Conservation (phyloP, 345 rosid species). For the Eucalyptus pumila region DNA sequence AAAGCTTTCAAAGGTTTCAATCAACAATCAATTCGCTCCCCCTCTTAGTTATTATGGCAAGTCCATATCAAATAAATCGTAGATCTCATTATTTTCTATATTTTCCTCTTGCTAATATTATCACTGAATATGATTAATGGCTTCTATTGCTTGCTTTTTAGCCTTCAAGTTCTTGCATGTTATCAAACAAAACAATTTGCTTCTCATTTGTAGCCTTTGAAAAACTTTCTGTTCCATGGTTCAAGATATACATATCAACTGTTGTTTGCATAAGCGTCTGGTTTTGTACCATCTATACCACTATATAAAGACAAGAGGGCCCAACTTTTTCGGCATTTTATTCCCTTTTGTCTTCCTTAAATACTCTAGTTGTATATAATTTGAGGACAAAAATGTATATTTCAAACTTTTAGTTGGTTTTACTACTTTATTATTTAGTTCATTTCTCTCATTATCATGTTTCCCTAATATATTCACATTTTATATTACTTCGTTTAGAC, state of each 20-base stretch:
- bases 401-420: background rate
- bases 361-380: background rate
- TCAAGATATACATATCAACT: background rate
- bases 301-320: background rate
- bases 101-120: background rate
- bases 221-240: background rate
- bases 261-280: background rate
- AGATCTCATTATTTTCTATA: background rate
- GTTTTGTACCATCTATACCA: background rate
- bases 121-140: background rate
- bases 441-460: background rate
- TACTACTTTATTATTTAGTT: background rate
- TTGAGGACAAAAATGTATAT: background rate
- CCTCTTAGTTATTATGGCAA: background rate
- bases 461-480: background rate
- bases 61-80: background rate
- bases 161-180: background rate
- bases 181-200: background rate
- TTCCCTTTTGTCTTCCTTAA: background rate
- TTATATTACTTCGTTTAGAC: background rate
- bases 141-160: background rate
- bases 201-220: background rate
- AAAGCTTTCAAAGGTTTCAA: background rate
- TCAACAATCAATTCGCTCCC: background rate
- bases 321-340: background rate